Percentiles rank a stretch among this genome's conserved stretches.
These are phyloP conservation scores for Rubia occidens DNA, from an alignment of 305 asterid genomes.

Conservation along the genomic window DNA sequence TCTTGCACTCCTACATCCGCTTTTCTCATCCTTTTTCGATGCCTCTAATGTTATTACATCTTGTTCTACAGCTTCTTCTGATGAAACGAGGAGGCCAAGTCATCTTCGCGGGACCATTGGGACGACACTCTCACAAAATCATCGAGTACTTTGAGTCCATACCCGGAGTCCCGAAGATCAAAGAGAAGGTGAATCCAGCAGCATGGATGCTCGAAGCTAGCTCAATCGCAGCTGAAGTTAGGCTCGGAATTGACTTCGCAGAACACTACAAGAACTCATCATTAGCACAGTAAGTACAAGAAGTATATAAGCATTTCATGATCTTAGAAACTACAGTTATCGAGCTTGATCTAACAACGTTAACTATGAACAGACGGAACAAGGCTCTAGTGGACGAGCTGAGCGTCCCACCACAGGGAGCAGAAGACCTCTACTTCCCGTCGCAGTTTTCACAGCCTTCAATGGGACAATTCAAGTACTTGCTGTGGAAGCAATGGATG, in stretches of 20 bases:
- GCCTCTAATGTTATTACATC: slow-evolving; percentile 10
- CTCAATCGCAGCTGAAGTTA: slow-evolving; percentile 58
- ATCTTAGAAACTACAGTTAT: neutral
- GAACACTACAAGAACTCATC: slow-evolving; percentile 62
- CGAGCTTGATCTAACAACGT: slow-evolving; percentile 8
- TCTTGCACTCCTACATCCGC: neutral
- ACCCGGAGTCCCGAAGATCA: slow-evolving; percentile 62
- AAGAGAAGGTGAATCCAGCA: slow-evolving; percentile 83
- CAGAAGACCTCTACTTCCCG: slow-evolving; percentile 41
- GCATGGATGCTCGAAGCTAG: slow-evolving; percentile 99
- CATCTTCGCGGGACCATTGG: slow-evolving; percentile 86
- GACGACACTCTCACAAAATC: slow-evolving; percentile 58
- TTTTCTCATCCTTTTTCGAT: neutral
- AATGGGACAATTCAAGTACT: slow-evolving; percentile 45
- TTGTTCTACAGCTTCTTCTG: slow-evolving; percentile 54
- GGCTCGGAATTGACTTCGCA: slow-evolving; percentile 73
- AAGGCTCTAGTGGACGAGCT: slow-evolving; percentile 48
- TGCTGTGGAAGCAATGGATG: slow-evolving; percentile 60
- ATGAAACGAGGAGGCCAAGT: slow-evolving; percentile 94
- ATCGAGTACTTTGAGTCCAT: slow-evolving; percentile 80
- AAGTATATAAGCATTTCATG: neutral
- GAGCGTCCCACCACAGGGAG: slow-evolving; percentile 38
- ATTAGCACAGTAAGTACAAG: slow-evolving; percentile 47
- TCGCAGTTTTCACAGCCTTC: slow-evolving; percentile 44
- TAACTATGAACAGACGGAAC: slow-evolving; percentile 33